A percentile compares a stretch with the other conserved stretches of the same genome.
Conservation (phyloP, 2,329 filamentous ascomycete genomes). For the Arthrinium phaeospermum region DNA sequence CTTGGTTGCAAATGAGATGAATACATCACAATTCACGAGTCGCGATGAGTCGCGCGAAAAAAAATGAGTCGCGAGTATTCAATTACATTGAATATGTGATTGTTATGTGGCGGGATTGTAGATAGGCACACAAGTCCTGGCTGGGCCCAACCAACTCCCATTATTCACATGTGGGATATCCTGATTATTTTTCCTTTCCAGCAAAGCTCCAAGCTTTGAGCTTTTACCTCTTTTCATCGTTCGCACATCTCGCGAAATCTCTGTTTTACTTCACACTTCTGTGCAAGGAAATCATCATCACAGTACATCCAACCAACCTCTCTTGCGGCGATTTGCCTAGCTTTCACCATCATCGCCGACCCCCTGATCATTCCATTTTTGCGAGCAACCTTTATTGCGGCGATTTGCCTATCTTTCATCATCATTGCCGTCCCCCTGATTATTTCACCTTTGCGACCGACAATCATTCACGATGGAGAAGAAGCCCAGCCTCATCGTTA, state of each 20-base stretch:
- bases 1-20: background rate
- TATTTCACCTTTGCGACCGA: background rate
- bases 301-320: background rate
- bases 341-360: no score
- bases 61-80: no score
- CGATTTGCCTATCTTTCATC: no score
- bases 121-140: no score
- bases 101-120: no score
- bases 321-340: background rate
- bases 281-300: background rate
- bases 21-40: no score
- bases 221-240: background rate
- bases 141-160: no score
- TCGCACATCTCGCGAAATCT: background rate
- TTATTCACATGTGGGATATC: no score
- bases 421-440: background rate
- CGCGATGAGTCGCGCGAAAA: no score
- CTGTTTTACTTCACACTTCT: background rate
- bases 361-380: no score
- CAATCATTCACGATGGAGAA: background rate
- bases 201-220: background rate
- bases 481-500: background rate
- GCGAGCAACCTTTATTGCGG: no score
- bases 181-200: background rate
- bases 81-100: no score